Base-by-base conservation (phyloP, 192 early-diverging fungal species). In the Funneliformis mosseae region DNA sequence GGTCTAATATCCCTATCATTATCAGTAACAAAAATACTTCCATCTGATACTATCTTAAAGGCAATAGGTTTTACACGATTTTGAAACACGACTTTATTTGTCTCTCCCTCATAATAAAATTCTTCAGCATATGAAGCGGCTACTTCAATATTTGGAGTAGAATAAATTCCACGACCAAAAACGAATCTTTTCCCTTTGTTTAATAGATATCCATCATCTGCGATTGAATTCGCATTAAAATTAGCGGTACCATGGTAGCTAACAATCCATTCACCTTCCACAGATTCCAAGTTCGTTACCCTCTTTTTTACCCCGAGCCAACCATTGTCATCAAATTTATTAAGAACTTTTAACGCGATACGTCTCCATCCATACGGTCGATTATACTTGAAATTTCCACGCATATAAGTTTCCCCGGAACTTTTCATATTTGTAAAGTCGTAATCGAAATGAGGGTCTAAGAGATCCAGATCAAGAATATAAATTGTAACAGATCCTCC, bases 341-440 rank as follows among this genome's bases (percentile, higher is more conserved):
- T 3, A 12, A 67, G 64, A 28, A 67, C 64, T 21, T 67, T 67
- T 10, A 67, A 21, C 3, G 64, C 64, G 14, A 67, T 18, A n/a
- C 64, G 12, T 38, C n/a, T 67, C 64, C 64, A 67, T 25, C 64
- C 64, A 67, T 38, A 67, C 4, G 64, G 64, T n/a, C 64, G 64
- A 4, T 67, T 23, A 38, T 67, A 67, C 11, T 67, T 12, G n/a
- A 12, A 67, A 27, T 25, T 38, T 21, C 64, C 25, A 21, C 64
- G 12, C 64, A 67, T 27, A 16, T n/a, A 67, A 33, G 33, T 2
- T 27, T 27, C 8, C 9, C 10, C 11, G 21, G 12, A 18, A 27
- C 11, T 5, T n/a, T 67, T 38, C 16, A 50, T 50, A 50, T 50
- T 50, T 50, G 48, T 50, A 50, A 50, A 50, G 18, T 50, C 48